phyloP scores from a whole-genome alignment of 331 rosid species.

The Saraca asoca region DNA sequence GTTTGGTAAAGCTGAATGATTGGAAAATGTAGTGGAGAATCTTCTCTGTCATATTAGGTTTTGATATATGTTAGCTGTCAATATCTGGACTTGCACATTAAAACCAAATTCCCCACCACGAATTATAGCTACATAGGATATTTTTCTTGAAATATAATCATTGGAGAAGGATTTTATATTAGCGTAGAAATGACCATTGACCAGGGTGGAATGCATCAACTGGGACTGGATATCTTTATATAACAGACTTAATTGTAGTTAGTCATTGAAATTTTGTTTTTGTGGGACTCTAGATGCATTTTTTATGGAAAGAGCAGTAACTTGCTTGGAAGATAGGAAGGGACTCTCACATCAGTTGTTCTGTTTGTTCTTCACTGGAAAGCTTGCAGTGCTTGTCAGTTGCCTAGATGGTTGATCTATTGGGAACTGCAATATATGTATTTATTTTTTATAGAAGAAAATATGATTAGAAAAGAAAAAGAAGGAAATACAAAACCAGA shows the following conservation, averaged over 20 bases:
- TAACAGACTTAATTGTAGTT: too few species aligned
- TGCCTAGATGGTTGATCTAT: not conserved
- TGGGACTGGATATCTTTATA: not conserved
- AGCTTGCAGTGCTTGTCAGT: not conserved
- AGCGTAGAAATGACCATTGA: not conserved
- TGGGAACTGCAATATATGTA: not conserved
- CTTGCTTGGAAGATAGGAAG: not conserved
- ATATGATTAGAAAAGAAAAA: too few species aligned
- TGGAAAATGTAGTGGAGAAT: slow-evolving; percentile 14
- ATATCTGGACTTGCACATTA: too few species aligned
- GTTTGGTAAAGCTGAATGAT: not conserved
- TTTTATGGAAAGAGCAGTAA: slow-evolving; percentile 12
- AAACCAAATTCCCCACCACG: too few species aligned
- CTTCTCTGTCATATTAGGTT: not conserved
- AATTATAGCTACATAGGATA: not conserved
- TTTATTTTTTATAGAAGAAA: too few species aligned
- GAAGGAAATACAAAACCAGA: too few species aligned
- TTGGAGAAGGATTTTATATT: not conserved
- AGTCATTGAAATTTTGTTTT: not conserved
- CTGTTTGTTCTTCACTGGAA: not conserved
- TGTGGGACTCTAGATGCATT: slow-evolving; percentile 4
- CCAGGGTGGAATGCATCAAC: slow-evolving; percentile 1
- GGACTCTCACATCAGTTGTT: not conserved
- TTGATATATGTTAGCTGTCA: not conserved
- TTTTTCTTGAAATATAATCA: not conserved